Base-by-base conservation (phyloP, 306 rosid genomes). In the Malus fusca region DNA sequence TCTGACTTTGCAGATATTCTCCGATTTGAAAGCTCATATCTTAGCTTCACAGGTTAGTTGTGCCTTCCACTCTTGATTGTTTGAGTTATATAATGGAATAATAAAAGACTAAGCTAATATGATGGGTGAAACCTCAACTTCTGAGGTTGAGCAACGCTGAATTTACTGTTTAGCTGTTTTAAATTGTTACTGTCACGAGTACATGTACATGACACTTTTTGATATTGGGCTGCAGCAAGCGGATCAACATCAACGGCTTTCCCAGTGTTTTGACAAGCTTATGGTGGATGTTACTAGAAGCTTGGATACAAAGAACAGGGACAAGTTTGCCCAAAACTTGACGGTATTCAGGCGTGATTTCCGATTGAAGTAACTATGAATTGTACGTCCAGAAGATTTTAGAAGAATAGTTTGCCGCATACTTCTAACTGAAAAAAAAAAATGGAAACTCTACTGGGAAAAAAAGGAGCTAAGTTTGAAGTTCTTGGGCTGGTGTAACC, bases 231-330 rank as follows among this genome's bases (percentile, higher is more conserved):
- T 69, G 83, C 91, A 87, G 91, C 78, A 87, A 22, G 87, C 33
- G 15, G 91, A 87, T 75, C 91, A 87, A 72, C 88, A 87, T 69
- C 81, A 85, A 35, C 87, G 91, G 66, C 88, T 87, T 28, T 84
- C 82, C 61, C 72, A 78, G 80, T 87, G 88, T 71, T 87, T 87
- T 60, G 91, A 85, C 81, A 87, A 85, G 72, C 83, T 87, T 63
- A 87, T 87, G 91, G 71, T 82, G 14, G 88, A 87, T 69, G 91
- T 87, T 19, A 87, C 91, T 53, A 84, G 91, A 77, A 85, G 87
- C 77, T 82, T 87, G 85, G 91, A 87, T 76, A 85, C 91, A 33
- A 87, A 87, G 76, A 87, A 85, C 84, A 72, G 87, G 72, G 91
- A 87, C 82, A 87, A 87, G 76, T 87, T 87, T 77, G 84, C 91